Base-by-base conservation (phyloP, 345 rosid genomes). In the Raphanus sativus region DNA sequence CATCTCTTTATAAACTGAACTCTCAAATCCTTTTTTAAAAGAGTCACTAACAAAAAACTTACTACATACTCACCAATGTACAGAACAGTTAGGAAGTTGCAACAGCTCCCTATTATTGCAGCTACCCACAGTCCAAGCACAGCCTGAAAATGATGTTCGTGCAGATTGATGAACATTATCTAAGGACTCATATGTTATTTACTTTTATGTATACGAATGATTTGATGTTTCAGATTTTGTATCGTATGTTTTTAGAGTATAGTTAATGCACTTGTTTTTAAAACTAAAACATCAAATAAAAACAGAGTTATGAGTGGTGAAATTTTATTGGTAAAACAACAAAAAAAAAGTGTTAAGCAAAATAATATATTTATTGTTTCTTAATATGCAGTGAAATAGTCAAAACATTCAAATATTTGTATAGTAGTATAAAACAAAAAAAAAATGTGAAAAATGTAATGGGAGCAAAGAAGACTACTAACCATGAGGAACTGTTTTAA, bases 101-200 rank as follows among this genome's bases (percentile, higher is more conserved):
- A 96, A 86, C 97, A 96, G 89, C 93, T 93, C 69, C 99, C 97
- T 13, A 93, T 79, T 26, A 96, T 80, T 62, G 98, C 96, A 52
- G 88, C 88, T 73, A 36, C 77, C 93, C 89, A 91, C 75, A 96
- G 83, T 84, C 96, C 84, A 62, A 59, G 67, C 10, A 81, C 74
- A 58, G 85, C 92, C 99, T 96, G 88, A n/a, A 61, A 70, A 12
- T 17, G 8, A 59, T 29, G 0, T 26, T 12, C 4, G 9, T 33
- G 32, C 0, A 54, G 45, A 36, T 64, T 63, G n/a, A 17, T 45
- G 4, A 40, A 26, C 55, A 21, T 8, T 24, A 26, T 42, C 52
- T 42, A 42, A 42, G 52, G 42, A 36, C 38, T 34, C 4, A 34
- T 29, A 48, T 60, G 28, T 2, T 42, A 42, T 42, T n/a, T n/a